Evolutionary conservation across 2,329 filamentous ascomycete species (phyloP).

Genomic region (Penicillium olsonii): DNA sequence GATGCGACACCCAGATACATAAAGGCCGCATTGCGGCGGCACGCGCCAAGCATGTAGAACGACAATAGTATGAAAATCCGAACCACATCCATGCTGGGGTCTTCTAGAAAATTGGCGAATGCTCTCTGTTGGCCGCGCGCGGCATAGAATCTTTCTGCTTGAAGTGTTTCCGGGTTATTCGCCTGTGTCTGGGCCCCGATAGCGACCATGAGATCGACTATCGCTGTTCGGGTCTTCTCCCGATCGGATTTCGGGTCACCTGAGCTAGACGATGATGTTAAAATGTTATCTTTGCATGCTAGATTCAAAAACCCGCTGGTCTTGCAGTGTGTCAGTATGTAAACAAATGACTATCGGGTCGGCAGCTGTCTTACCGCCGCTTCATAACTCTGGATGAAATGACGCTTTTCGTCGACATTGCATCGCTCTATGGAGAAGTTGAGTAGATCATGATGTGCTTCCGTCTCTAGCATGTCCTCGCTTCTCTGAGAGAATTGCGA

Average conservation of each 20-base stretch:
- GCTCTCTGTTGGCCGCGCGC: slow-evolving; percentile 51
- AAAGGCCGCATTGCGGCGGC: slow-evolving; percentile 61
- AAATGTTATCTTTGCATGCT: slow-evolving; percentile 32
- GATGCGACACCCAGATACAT: slow-evolving; percentile 65
- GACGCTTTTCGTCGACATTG: slow-evolving; percentile 32
- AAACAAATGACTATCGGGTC: not conserved
- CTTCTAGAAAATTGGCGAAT: slow-evolving; percentile 55
- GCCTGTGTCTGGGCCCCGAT: slow-evolving; percentile 55
- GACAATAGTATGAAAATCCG: slow-evolving; percentile 58
- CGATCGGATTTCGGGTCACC: slow-evolving; percentile 18
- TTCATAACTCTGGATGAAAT: slow-evolving; percentile 34
- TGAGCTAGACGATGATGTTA: slow-evolving; percentile 6
- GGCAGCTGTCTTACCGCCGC: slow-evolving; percentile 24
- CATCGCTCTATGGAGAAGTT: slow-evolving; percentile 35
- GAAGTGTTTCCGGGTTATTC: slow-evolving; percentile 30
- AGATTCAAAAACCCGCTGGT: slow-evolving; percentile 46
- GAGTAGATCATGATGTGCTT: slow-evolving; percentile 38
- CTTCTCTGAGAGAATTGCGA: slow-evolving; percentile 56
- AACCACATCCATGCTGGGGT: slow-evolving; percentile 57
- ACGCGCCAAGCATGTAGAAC: slow-evolving; percentile 62
- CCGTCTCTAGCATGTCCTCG: slow-evolving; percentile 57
- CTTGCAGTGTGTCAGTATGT: slow-evolving; percentile 23
- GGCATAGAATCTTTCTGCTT: slow-evolving; percentile 46
- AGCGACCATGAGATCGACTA: slow-evolving; percentile 51
- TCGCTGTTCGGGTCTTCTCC: slow-evolving; percentile 32